phyloP scores from a whole-genome alignment of 305 asterid genomes.

The Fraxinus velutina region DNA sequence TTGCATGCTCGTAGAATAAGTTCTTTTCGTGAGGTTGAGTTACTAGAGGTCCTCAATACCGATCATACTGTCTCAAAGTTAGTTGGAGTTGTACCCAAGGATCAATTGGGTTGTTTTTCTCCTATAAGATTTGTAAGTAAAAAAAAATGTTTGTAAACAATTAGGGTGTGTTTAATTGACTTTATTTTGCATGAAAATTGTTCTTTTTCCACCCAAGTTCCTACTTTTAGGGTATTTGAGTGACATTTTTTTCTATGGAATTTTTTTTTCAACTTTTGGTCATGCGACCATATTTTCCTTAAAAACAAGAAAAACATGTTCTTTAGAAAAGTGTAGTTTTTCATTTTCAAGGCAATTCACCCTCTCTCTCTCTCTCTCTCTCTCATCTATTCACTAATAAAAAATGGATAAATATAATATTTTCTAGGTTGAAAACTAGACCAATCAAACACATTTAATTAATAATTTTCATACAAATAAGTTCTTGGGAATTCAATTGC shows the following conservation, averaged over 20 bases:
- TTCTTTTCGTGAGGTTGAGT: background rate
- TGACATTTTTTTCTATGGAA: no score
- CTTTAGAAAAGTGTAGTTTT: background rate
- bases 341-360: background rate
- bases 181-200: background rate
- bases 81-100: background rate
- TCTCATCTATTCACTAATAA: background rate
- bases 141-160: background rate
- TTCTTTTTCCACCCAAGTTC: background rate
- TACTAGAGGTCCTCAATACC: background rate
- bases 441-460: background rate
- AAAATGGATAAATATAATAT: no score
- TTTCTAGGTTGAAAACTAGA: background rate
- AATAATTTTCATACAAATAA: background rate
- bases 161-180: background rate
- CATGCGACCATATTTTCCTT: no score
- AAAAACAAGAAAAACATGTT: no score
- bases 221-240: background rate
- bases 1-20: background rate
- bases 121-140: background rate
- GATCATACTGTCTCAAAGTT: background rate
- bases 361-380: background rate
- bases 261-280: background rate
- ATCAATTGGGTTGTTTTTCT: background rate
- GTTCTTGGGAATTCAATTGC: background rate